These are phyloP conservation scores for Boletellus deceptivus DNA, from an alignment of 1,284 basidiomycete genomes.

Conservation along the genomic window DNA sequence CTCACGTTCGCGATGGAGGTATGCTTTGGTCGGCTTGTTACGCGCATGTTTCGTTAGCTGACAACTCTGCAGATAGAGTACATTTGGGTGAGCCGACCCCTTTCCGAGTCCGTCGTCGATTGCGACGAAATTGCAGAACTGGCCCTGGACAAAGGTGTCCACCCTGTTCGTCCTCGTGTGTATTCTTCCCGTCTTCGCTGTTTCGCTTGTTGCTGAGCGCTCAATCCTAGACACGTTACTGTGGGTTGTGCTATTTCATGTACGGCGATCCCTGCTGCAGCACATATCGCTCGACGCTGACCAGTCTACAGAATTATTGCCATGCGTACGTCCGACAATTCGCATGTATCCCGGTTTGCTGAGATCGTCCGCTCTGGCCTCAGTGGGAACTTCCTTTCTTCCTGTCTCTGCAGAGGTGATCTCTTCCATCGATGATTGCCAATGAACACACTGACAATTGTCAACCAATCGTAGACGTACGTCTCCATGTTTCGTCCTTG, in stretches of 20 bases:
- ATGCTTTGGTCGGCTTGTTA: background rate
- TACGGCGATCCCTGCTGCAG: background rate
- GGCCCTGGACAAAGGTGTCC: background rate
- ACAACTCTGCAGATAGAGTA: background rate
- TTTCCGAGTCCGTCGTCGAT: background rate
- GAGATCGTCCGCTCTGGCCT: background rate
- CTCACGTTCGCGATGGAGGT: background rate
- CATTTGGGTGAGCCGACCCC: background rate
- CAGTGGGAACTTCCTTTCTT: background rate
- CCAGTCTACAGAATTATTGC: background rate
- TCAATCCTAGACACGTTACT: background rate
- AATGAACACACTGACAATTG: no score
- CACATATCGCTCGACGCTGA: background rate
- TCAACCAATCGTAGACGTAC: background rate
- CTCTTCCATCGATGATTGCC: background rate
- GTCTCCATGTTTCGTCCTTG: background rate
- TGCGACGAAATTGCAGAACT: background rate
- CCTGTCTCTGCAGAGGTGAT: background rate
- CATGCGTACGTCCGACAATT: background rate
- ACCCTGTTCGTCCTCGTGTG: background rate
- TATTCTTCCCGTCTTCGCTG: background rate
- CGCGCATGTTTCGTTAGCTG: no score
- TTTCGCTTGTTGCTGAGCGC: background rate
- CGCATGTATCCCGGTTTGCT: background rate
- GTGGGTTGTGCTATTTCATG: background rate